Evolutionary conservation across 139 green algal species (phyloP).

Genomic region (Coccomyxa sp.): DNA sequence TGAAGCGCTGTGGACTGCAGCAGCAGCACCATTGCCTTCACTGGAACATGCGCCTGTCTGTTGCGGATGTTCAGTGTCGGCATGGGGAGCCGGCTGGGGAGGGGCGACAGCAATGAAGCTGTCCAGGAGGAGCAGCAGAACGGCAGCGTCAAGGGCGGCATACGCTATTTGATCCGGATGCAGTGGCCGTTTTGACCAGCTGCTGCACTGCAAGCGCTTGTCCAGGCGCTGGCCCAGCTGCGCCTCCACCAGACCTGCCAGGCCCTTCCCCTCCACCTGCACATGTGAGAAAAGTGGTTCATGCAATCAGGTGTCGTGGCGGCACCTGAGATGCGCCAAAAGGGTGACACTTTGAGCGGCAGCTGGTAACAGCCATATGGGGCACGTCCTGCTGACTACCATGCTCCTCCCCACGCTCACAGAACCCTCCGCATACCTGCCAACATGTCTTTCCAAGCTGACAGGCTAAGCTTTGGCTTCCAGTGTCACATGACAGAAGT

Average conservation of each 20-base stretch:
- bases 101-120: constrained; percentile 11
- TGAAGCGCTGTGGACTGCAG: background rate
- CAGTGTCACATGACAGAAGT: background rate
- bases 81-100: background rate
- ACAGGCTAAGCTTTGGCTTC: too few relatives aligned
- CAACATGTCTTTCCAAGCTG: background rate
- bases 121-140: constrained; percentile 39
- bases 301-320: background rate
- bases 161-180: constrained; percentile 30
- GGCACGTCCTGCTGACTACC: background rate
- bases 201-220: constrained; percentile 48
- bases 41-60: background rate
- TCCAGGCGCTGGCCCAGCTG: constrained; percentile 40
- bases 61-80: background rate
- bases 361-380: background rate
- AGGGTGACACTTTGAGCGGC: background rate
- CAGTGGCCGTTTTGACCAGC: constrained; percentile 30
- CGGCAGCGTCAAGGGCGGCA: constrained; percentile 39
- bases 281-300: background rate
- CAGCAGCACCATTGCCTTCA: background rate
- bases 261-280: constrained; percentile 17
- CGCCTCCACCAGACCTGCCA: constrained; percentile 28
- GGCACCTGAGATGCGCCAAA: background rate
- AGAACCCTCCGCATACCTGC: background rate
- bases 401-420: background rate